Evolutionary conservation across 192 early-diverging fungal genomes (phyloP).

Genomic region (Backusella australiensis): DNA sequence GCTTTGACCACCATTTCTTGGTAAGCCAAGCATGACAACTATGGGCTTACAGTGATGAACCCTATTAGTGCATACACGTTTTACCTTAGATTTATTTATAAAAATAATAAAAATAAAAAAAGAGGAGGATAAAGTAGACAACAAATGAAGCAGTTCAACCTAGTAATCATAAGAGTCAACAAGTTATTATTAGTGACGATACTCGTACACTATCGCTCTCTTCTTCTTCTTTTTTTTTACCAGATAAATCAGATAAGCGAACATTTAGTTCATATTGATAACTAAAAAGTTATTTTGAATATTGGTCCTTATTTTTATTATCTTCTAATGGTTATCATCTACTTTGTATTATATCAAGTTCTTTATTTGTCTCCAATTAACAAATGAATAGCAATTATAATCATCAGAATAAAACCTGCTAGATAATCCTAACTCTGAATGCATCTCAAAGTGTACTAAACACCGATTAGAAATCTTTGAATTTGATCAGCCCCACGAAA

Average conservation of each 20-base stretch:
- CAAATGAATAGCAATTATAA: background rate
- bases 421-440: background rate
- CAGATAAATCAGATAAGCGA: background rate
- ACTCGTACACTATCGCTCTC: slow-evolving; percentile 10
- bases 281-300: background rate
- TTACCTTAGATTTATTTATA: background rate
- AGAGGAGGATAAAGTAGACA: background rate
- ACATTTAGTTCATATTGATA: background rate
- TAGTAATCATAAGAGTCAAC: background rate
- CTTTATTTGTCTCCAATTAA: background rate
- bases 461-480: background rate
- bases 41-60: background rate
- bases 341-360: background rate
- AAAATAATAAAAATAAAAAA: background rate
- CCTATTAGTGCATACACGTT: slow-evolving; percentile 2
- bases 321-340: background rate
- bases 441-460: background rate
- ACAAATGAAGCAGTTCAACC: background rate
- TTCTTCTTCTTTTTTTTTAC: background rate
- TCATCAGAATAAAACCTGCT: background rate
- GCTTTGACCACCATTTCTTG: background rate
- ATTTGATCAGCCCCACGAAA: background rate
- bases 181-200: background rate
- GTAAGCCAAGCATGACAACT: background rate
- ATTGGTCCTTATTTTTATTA: background rate